Base-by-base conservation (phyloP, 2,329 filamentous ascomycete genomes). In the Sporothrix schenckii region DNA sequence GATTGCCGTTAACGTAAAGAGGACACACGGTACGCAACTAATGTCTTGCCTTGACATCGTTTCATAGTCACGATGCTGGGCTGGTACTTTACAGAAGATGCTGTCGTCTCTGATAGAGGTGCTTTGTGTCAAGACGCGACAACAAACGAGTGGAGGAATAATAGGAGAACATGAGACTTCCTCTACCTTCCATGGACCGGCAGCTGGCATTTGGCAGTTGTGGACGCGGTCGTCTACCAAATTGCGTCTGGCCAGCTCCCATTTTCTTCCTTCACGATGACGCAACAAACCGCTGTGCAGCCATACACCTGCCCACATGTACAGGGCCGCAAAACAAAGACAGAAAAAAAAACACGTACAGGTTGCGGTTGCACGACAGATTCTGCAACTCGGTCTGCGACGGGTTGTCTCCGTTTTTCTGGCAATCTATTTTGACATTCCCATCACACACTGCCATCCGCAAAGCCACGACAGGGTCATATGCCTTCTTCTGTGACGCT, bases 321-420 rank as follows among this genome's bases (percentile, higher is more conserved):
- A 52, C 65, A 53, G n/a, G 1, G 13, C 50, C 41, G 19, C 41
- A 13, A 44, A 44, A 44, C 34, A 34, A 34, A 9, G 9, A 34
- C 4, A 34, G 34, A 34, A 34, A 5, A 34, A 16, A 14, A 44
- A 16, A 13, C 11, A 7, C 9, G 1, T 13, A 27, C 49, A 21
- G 66, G 52, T 68, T 4, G 11, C 66, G 66, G 52, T 68, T 4
- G 11, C 66, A 68, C 52, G 24, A 34, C 66, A 68, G 34, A 68
- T 56, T 56, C 66, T 68, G 52, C 66, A 68, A 68, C 66, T n/a
- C 52, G 39, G 34, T 44, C 66, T 68, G 52, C 39, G 39, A 47
- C 66, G 34, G 30, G 21, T 6, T 9, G 9, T 56, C 34, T 56
- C 49, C 49, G 4, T 41, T 24, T 41, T 41, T n/a, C 4, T 27